Evolutionary conservation across 2,329 filamentous ascomycete genomes (phyloP).

Genomic region (Hypoxylon sp.): DNA sequence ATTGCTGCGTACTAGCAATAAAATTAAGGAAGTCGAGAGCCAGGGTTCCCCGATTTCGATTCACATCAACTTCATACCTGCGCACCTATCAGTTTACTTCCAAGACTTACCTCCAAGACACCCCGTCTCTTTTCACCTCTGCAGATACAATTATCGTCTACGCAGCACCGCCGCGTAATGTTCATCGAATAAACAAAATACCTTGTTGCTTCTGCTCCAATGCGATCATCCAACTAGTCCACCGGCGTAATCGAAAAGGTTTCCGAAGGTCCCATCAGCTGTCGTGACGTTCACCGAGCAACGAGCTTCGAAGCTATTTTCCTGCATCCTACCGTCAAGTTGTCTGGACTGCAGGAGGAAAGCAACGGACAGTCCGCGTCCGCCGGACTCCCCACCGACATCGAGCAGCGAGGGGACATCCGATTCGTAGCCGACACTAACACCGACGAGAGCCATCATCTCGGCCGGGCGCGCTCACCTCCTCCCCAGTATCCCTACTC

Average conservation of each 20-base stretch:
- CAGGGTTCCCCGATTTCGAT: slow-evolving; percentile 18
- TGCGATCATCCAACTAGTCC: slow-evolving; percentile 34
- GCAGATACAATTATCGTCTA: slow-evolving; percentile 9
- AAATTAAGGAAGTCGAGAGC: slow-evolving; percentile 32
- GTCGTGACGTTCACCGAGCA: slow-evolving; percentile 9
- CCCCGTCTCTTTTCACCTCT: background rate
- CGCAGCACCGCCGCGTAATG: slow-evolving; percentile 12
- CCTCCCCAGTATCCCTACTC: slow-evolving; percentile 71
- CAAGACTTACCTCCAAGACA: background rate
- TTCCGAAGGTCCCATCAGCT: slow-evolving; percentile 22
- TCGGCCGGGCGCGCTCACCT: slow-evolving; percentile 56
- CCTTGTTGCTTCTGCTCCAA: slow-evolving; percentile 10
- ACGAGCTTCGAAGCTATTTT: slow-evolving; percentile 9
- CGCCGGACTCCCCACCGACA: slow-evolving; percentile 48
- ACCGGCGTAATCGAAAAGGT: slow-evolving; percentile 38
- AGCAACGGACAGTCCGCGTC: slow-evolving; percentile 55
- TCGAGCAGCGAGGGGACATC: slow-evolving; percentile 31
- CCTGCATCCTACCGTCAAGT: slow-evolving; percentile 52
- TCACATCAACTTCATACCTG: slow-evolving; percentile 25
- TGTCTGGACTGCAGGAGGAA: slow-evolving; percentile 56
- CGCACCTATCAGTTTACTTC: slow-evolving; percentile 4
- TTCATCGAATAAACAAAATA: slow-evolving; percentile 12
- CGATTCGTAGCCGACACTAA: too few species aligned
- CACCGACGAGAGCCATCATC: slow-evolving; percentile 45
- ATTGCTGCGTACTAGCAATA: slow-evolving; percentile 8